Conservation (phyloP, 129 eudicot genomes). For the Ambrosia artemisiifolia region DNA sequence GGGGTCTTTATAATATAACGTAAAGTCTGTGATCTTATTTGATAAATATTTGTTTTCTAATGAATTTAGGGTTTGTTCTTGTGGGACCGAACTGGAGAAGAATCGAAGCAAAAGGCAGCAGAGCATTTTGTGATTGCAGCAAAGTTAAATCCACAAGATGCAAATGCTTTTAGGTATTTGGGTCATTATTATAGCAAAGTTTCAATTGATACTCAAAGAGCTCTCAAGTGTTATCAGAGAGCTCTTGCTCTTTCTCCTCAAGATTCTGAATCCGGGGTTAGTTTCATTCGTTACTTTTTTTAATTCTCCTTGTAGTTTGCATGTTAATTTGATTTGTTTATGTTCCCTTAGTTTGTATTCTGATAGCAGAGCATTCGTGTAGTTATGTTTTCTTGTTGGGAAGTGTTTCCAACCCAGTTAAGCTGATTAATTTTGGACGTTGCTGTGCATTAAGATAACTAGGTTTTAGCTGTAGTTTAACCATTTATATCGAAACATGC, state of each 20-base stretch:
- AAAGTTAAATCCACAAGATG: slow-evolving; percentile 75
- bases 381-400: background rate
- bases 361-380: background rate
- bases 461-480: background rate
- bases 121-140: slow-evolving; percentile 84
- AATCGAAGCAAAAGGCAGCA: slow-evolving; percentile 68
- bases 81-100: slow-evolving; percentile 55
- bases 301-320: slow-evolving; percentile 10
- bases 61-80: slow-evolving; percentile 57
- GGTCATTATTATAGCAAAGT: slow-evolving; percentile 76
- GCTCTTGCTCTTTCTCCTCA: slow-evolving; percentile 76
- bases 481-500: background rate
- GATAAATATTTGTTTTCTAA: background rate
- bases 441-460: background rate
- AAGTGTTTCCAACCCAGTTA: slow-evolving; percentile 10
- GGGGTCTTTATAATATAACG: background rate
- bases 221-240: slow-evolving; percentile 96
- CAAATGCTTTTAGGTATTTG: slow-evolving; percentile 73
- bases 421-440: slow-evolving; percentile 13
- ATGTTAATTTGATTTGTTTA: background rate
- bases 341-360: background rate
- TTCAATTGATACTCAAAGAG: slow-evolving; percentile 64
- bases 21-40: background rate
- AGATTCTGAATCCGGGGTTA: slow-evolving; percentile 78
- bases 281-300: slow-evolving; percentile 4